Evolutionary conservation across 805 yeast species (phyloP), one percentile per base, ranked within the genome.

Genomic region (Candida golubevii): DNA sequence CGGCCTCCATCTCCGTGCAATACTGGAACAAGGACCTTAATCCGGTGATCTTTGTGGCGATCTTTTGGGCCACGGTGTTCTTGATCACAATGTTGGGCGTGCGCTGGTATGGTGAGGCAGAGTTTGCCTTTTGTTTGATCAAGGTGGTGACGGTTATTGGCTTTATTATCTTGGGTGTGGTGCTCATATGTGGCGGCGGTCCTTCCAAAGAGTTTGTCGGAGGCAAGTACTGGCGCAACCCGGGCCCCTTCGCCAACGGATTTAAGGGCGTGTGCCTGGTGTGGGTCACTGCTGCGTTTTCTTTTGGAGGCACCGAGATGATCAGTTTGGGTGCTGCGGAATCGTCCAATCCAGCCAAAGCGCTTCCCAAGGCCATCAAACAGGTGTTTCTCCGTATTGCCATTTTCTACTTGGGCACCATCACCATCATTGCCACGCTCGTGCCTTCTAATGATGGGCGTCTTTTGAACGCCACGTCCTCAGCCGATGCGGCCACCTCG

Each of bases 141-240:
- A 86, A 85, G 61, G 77, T 84, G 26, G 62, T 81, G 34, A 80
- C 83, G 61, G 71, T 81, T 45, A 49, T 68, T n/a, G 85, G 83
- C 6, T 80, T 78, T 57, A 74, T 77, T 57, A 71, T 81, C 42
- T 63, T 79, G 49, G 79, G 79, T 32, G 72, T 82, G 35, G 71
- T 79, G 37, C 62, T 77, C 30, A 71, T 70, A 9, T 66, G 74
- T 37, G 82, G 85, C 48, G 85, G 52, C 73, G 64, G 64, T 14
- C 58, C 58, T 10, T 58, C 62, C 35, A 58, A 62, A 33, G 73
- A 72, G 10, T 67, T 54, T 49, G 64, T 69, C 31, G 74, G 74
- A 7, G 69, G 60, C 29, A 58, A 58, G 42, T 56, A 67, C 54
- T 69, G 71, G 70, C 60, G 61, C 42, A 49, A 63, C 27, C 69